Conservation (phyloP, 495 filamentous ascomycete genomes). For the Hypoxylon perforatum region DNA sequence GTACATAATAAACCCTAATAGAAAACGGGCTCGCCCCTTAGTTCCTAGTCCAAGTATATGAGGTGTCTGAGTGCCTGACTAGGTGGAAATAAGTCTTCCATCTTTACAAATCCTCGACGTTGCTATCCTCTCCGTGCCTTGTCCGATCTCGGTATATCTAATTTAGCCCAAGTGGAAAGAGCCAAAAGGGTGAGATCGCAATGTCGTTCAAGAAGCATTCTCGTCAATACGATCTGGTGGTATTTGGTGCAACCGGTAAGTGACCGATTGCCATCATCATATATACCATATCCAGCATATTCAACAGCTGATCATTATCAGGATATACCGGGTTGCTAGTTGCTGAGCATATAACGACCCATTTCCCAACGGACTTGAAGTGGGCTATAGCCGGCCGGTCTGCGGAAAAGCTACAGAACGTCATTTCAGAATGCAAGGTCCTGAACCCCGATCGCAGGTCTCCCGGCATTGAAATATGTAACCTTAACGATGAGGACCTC, state of each 20-base stretch:
- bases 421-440: conserved; percentile 71
- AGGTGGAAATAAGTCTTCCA: neutral
- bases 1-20: conserved; percentile 18
- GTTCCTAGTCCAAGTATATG: conserved; percentile 18
- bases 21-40: conserved; percentile 8
- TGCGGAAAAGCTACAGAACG: conserved; percentile 71
- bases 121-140: neutral
- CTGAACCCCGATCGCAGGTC: conserved; percentile 75
- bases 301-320: conserved; percentile 47
- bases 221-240: conserved; percentile 82
- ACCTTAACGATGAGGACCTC: conserved; percentile 73
- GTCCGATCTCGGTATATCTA: neutral
- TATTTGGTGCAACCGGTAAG: conserved; percentile 76
- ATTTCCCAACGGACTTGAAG: conserved; percentile 80
- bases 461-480: conserved; percentile 51
- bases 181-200: neutral
- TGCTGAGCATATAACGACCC: conserved; percentile 78
- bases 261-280: neutral
- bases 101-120: neutral
- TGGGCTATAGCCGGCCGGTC: conserved; percentile 94
- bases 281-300: conserved; percentile 4
- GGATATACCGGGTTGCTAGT: conserved; percentile 88
- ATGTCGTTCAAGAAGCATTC: conserved; percentile 58
- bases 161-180: neutral
- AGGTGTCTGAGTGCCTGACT: neutral